Evolutionary conservation across 352 stramenopile species (phyloP), one percentile per base, ranked within the genome.

Genomic region (Globisporangium rhizosaccharum): DNA sequence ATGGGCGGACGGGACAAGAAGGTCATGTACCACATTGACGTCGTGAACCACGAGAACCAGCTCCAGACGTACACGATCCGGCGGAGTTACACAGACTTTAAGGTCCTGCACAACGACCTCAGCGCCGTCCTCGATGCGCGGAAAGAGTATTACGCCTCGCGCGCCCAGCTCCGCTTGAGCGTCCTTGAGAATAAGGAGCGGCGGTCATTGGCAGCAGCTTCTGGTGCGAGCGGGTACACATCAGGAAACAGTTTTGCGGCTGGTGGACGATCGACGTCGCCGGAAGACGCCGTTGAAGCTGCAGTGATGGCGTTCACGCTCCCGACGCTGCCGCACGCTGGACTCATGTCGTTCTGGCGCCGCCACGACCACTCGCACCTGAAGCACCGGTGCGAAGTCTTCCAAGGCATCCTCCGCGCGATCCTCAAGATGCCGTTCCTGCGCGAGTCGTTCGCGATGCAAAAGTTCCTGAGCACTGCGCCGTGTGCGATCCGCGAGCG

Each of bases 11-110:
- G 67, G 10, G 82, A 91, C 67, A 91, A 88, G 71, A 84, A 80
- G 42, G 85, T 92, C 56, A 90, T 94, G 85, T 94, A 92, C 65
- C 85, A 94, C 65, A 88, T 94, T 53, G 85, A 94, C 64, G 79
- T 94, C 44, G 73, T 87, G 46, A 70, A 81, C 63, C 73, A 76
- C 51, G 73, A 90, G 56, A 83, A 73, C 51, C 78, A 85, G 30
- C 73, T 93, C 28, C 75, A 85, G 59, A 92, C 85, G 25, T 94
- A 94, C 63, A 94, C 85, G 17, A 94, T 94, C 67, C 81, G 85
- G 9, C 82, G 82, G 26, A 89, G 85, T 52, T 94, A 90, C 66
- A 86, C 79, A 45, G 82, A 90, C 61, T 94, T 94, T 53, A 90
- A 90, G 68, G 64, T 82, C 23, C 73, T 94, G 12, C 78, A 94